Conservation (phyloP, 129 eudicot species). For the Helianthus tuberosus region DNA sequence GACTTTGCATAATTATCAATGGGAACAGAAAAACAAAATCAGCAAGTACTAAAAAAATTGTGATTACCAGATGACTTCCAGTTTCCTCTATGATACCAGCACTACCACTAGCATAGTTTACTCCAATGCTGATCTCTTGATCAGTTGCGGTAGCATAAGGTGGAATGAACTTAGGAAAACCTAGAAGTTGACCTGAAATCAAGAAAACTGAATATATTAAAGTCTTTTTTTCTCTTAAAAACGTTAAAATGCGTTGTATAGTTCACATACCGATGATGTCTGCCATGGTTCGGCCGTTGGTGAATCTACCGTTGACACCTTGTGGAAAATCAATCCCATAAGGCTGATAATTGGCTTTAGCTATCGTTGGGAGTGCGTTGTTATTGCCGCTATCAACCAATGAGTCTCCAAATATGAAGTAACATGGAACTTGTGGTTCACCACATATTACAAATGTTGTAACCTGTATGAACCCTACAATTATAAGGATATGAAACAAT, state of each 20-base stretch:
- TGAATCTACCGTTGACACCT: conserved; percentile 65
- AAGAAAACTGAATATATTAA: neutral
- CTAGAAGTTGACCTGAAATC: conserved; percentile 40
- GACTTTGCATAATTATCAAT: neutral
- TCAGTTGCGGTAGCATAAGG: conserved; percentile 37
- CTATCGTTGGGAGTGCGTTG: conserved; percentile 32
- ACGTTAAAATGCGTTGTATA: neutral
- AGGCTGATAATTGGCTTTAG: conserved; percentile 58
- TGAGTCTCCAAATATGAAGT: conserved; percentile 41
- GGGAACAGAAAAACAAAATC: no score
- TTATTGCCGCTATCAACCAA: conserved; percentile 38
- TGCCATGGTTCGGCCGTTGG: conserved; percentile 46
- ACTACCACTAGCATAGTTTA: conserved; percentile 42
- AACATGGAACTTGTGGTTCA: conserved; percentile 37
- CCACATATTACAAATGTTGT: neutral
- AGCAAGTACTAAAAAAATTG: neutral
- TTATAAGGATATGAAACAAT: neutral
- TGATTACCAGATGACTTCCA: conserved; percentile 35
- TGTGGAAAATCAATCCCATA: conserved; percentile 64
- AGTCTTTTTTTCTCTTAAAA: neutral
- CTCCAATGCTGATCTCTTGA: conserved; percentile 32
- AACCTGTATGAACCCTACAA: conserved; percentile 8
- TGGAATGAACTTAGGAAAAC: conserved; percentile 34
- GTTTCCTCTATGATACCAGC: conserved; percentile 38
- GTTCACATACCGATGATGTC: conserved; percentile 48